Percentiles rank a stretch among this genome's conserved stretches.
Conservation (phyloP, 2,329 filamentous ascomycete genomes). For the Canariomyces notabilis region DNA sequence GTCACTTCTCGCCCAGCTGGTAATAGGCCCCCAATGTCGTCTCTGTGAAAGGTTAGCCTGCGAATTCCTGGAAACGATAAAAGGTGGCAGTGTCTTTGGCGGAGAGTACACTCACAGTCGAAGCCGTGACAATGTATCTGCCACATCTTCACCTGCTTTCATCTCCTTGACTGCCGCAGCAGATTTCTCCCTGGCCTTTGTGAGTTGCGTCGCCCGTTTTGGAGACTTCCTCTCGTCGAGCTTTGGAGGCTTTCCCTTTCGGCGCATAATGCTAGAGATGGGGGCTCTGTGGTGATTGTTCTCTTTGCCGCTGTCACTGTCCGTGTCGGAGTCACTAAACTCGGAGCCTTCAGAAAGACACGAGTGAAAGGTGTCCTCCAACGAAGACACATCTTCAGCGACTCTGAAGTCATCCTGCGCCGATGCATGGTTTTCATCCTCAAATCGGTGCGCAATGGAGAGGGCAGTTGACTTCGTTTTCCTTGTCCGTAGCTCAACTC, state of each 20-base stretch:
- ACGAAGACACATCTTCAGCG: slow-evolving; percentile 20
- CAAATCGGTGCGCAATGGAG: slow-evolving; percentile 1
- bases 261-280: no score
- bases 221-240: no score
- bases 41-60: background rate
- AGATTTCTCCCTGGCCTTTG: background rate
- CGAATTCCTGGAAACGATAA: no score
- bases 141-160: slow-evolving; percentile 14
- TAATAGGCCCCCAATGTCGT: background rate
- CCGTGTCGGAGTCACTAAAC: no score
- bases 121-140: slow-evolving; percentile 20
- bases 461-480: slow-evolving; percentile 10
- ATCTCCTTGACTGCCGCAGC: background rate
- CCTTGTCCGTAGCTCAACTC: slow-evolving; percentile 20
- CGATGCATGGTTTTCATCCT: slow-evolving; percentile 18
- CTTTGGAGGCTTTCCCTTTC: no score
- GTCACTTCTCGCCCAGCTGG: background rate
- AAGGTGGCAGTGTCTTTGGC: no score
- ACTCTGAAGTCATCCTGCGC: slow-evolving; percentile 23
- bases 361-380: slow-evolving; percentile 17
- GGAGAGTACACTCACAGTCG: slow-evolving; percentile 17
- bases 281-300: no score
- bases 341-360: slow-evolving; percentile 15
- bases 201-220: background rate
- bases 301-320: no score